These are phyloP conservation scores for Calonectria ilicicola DNA, from an alignment of 2,329 filamentous ascomycete species.

Conservation along the genomic window DNA sequence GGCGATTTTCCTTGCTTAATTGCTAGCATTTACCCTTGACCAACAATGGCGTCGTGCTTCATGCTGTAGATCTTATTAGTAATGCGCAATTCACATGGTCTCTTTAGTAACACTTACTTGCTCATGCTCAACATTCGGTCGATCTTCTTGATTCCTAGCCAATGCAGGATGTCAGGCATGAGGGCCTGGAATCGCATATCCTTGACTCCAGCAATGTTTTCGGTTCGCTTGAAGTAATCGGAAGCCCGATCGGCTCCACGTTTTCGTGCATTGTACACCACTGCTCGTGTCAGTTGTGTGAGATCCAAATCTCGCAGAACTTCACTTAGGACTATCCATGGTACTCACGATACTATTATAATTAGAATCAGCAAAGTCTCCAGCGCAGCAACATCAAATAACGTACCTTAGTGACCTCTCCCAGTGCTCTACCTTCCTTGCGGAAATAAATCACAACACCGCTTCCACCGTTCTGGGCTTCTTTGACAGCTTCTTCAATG, in stretches of 20 bases:
- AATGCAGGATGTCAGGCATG: constrained; percentile 98
- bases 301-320: constrained; percentile 25
- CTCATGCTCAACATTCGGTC: constrained; percentile 99
- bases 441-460: constrained; percentile 99
- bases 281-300: constrained; percentile 44
- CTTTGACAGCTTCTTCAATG: constrained; percentile 96
- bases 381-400: neutral
- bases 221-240: constrained; percentile 97
- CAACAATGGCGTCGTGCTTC: constrained; percentile 91
- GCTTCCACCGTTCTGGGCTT: constrained; percentile 92
- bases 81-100: constrained; percentile 38
- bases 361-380: constrained; percentile 28
- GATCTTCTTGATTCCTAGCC: constrained; percentile 98
- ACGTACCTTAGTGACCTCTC: constrained; percentile 93
- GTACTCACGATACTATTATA: constrained; percentile 36
- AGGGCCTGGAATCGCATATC: constrained; percentile 98
- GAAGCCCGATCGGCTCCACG: constrained; percentile 83
- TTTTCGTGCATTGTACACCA: constrained; percentile 84
- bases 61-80: constrained; percentile 67
- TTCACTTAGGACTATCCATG: constrained; percentile 6
- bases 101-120: constrained; percentile 71
- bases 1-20: neutral
- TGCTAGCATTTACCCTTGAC: constrained; percentile 72
- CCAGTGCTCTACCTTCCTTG: constrained; percentile 94
- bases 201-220: constrained; percentile 97